Base-by-base conservation (phyloP, 768 basidiomycete species). In the Panellus pusillus region DNA sequence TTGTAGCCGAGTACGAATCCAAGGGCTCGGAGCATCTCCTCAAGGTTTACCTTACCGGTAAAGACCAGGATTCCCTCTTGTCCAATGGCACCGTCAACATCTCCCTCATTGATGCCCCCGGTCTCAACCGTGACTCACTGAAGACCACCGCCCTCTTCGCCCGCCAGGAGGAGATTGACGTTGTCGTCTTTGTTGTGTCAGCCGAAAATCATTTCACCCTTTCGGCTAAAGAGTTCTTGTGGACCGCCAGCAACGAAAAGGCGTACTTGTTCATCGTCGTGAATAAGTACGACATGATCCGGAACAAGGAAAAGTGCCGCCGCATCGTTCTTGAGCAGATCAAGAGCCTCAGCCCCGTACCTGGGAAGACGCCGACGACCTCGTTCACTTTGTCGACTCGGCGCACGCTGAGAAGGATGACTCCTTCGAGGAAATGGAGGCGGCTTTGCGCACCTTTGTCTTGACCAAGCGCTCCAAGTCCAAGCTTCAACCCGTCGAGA, bases 151-250 rank as follows among this genome's bases (percentile, higher is more conserved):
- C 93, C 7, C 76, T 97, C 46, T 98, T 99, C 62, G 83, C 95
- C 31, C 90, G 93, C 15, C 97, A 98, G 70, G 90, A 95, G 66
- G 95, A 98, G 72, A 98, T 99, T 41, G 97, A 99, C 68, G 96
- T 99, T 19, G 84, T 99, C 52, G 96, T 99, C 52, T 99, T 98
- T 68, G 94, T 98, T 61, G 94, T 97, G 45, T 93, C 91, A 0
- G 93, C 97, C 4, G 95, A 97, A 74, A 98, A 99, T 70, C 96
- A 98, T 76, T 96, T 99, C 70, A 99, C 97, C 0, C 80, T 95
- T 17, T 96, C 93, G 4, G 89, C 93, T 13, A 91, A 89, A 67
- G 94, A 98, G 68, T 98, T 99, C 79, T 79, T 99, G 43, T 81
- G 76, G 76, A 92, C 84, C 63, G 94, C 96, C 2, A 91, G 89